Evolutionary conservation across 345 rosid species (phyloP).

Genomic region (Salix arbutifolia): DNA sequence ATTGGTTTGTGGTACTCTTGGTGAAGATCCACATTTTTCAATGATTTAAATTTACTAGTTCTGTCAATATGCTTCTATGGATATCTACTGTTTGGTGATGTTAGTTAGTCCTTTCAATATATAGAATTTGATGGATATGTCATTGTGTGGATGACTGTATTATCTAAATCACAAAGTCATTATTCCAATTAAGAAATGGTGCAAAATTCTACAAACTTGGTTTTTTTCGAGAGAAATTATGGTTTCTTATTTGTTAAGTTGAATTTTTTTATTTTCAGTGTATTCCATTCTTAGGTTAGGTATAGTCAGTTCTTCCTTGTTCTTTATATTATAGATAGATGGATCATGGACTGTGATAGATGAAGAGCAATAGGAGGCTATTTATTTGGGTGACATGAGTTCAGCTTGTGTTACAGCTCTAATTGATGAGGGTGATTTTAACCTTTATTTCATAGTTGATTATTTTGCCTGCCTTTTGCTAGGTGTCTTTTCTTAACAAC

Average conservation of each 20-base stretch:
- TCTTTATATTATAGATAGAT: background rate
- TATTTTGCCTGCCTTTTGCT: background rate
- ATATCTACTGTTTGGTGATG: background rate
- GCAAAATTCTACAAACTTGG: background rate
- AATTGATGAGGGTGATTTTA: background rate
- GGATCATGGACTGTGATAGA: background rate
- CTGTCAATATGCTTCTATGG: too few species aligned
- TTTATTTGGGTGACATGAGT: background rate
- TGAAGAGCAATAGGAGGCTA: background rate
- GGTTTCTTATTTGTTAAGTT: background rate
- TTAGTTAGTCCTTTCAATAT: background rate
- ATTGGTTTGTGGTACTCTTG: background rate
- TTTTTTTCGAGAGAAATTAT: background rate
- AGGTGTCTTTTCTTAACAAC: background rate
- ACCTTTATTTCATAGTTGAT: background rate
- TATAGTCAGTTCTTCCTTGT: background rate
- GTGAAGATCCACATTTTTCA: background rate
- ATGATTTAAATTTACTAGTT: background rate
- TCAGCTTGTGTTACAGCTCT: background rate
- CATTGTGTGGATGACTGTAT: background rate
- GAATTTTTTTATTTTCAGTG: background rate
- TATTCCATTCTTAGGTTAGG: background rate
- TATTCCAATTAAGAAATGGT: background rate
- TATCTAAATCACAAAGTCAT: background rate
- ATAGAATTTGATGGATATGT: background rate